Evolutionary conservation across 2,329 filamentous ascomycete species (phyloP).

Genomic region (Alternaria longipes): DNA sequence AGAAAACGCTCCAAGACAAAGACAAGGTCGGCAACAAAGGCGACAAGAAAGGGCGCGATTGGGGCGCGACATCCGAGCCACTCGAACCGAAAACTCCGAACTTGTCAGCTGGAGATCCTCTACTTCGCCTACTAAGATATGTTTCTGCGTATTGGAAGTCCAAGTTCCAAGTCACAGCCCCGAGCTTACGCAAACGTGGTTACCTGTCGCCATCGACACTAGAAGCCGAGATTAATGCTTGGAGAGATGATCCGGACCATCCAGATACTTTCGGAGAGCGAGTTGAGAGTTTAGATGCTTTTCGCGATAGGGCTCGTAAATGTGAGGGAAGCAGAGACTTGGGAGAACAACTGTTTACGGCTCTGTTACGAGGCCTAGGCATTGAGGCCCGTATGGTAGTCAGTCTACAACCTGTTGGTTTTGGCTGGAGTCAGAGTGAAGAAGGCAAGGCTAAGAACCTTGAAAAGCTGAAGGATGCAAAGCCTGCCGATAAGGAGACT

Average conservation of each 20-base stretch:
- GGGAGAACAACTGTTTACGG: conserved; percentile 89
- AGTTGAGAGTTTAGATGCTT: conserved; percentile 71
- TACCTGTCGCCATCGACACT: conserved; percentile 82
- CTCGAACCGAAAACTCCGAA: conserved; percentile 77
- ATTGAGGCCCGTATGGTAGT: conserved; percentile 85
- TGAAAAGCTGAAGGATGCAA: conserved; percentile 29
- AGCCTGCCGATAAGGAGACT: neutral
- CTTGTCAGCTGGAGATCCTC: conserved; percentile 82
- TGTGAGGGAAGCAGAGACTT: conserved; percentile 87
- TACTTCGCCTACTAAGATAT: conserved; percentile 77
- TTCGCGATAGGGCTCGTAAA: conserved; percentile 72
- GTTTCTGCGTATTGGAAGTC: conserved; percentile 90
- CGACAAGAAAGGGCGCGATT: conserved; percentile 68
- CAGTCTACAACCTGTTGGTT: conserved; percentile 85
- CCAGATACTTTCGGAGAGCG: conserved; percentile 77
- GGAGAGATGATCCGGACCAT: conserved; percentile 70
- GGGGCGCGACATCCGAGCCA: conserved; percentile 73
- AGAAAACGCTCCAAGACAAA: conserved; percentile 24
- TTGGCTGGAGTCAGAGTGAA: conserved; percentile 89
- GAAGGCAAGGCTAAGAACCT: conserved; percentile 68
- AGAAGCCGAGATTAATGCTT: conserved; percentile 76
- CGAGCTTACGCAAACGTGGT: conserved; percentile 86
- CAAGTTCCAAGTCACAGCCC: conserved; percentile 77
- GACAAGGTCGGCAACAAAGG: conserved; percentile 51
- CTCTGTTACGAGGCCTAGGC: conserved; percentile 79